A percentile compares a stretch with the other conserved stretches of the same genome.
These are phyloP conservation scores for Teratosphaeria epicoccoides DNA, from an alignment of 2,329 filamentous ascomycete genomes.

Conservation along the genomic window DNA sequence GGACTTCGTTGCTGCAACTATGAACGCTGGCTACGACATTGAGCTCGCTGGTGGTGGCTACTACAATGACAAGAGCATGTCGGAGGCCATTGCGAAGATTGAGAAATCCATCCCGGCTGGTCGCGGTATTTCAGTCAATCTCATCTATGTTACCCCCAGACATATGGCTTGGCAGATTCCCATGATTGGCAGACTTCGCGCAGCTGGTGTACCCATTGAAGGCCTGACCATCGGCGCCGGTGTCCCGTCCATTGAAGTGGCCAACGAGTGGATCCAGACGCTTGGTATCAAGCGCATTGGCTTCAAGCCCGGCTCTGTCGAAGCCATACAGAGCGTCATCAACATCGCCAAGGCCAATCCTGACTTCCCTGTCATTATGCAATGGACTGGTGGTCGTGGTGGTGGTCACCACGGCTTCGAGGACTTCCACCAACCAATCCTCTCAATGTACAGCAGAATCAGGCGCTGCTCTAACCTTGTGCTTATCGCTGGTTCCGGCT, in stretches of 20 bases:
- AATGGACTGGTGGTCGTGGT: conserved; percentile 91
- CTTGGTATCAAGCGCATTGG: conserved; percentile 85
- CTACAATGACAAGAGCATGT: conserved; percentile 74
- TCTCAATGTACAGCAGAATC: conserved; percentile 85
- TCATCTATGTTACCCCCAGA: conserved; percentile 83
- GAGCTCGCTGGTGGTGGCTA: conserved; percentile 86
- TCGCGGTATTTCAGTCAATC: conserved; percentile 77
- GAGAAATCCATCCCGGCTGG: conserved; percentile 74
- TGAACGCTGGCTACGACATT: conserved; percentile 92
- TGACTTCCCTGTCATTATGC: conserved; percentile 79
- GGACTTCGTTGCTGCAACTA: conserved; percentile 85
- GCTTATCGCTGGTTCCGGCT: conserved; percentile 81
- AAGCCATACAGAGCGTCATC: conserved; percentile 80
- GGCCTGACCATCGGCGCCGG: conserved; percentile 87
- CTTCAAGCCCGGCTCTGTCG: conserved; percentile 85
- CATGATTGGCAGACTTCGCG: conserved; percentile 64
- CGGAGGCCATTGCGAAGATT: conserved; percentile 70
- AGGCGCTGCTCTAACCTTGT: conserved; percentile 78
- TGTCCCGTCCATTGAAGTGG: conserved; percentile 86
- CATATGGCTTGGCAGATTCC: conserved; percentile 92
- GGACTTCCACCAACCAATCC: conserved; percentile 85
- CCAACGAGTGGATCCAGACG: conserved; percentile 87
- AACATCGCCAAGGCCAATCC: conserved; percentile 93
- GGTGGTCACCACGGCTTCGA: conserved; percentile 93
- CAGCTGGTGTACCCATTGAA: conserved; percentile 82